Evolutionary conservation across 2,329 filamentous ascomycete genomes (phyloP).

Genomic region (Thelonectria blattea): DNA sequence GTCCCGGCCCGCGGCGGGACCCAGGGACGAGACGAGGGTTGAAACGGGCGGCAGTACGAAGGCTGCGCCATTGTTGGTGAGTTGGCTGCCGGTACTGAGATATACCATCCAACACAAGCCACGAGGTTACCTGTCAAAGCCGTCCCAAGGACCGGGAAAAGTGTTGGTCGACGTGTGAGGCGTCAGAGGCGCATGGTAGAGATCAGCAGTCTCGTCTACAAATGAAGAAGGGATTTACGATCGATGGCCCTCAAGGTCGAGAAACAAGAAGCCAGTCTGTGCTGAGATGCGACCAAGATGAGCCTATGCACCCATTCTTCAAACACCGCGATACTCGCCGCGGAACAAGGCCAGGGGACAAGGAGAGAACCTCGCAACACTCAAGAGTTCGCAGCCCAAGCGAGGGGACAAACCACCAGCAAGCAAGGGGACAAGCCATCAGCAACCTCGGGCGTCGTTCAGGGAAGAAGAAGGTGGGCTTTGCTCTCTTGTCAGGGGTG

Average conservation of each 20-base stretch:
- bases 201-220: neutral
- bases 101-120: neutral
- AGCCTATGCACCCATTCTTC: slow-evolving; percentile 6
- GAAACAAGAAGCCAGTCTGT: slow-evolving; percentile 7
- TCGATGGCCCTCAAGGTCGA: neutral
- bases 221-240: neutral
- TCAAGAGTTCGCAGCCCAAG: neutral
- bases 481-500: neutral
- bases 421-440: too few relatives aligned
- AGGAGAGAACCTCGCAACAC: neutral
- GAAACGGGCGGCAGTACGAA: neutral
- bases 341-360: neutral
- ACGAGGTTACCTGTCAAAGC: neutral
- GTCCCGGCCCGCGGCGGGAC: neutral
- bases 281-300: slow-evolving; percentile 10
- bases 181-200: too few relatives aligned
- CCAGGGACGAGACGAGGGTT: neutral
- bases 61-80: neutral
- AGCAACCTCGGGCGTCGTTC: neutral
- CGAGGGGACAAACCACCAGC: neutral
- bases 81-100: neutral
- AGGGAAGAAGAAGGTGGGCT: neutral
- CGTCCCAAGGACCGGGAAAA: slow-evolving; percentile 1
- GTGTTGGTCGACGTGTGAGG: neutral
- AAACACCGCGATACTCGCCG: neutral